These are phyloP conservation scores for Myrica gale DNA, from an alignment of 306 rosid species.

Conservation along the genomic window DNA sequence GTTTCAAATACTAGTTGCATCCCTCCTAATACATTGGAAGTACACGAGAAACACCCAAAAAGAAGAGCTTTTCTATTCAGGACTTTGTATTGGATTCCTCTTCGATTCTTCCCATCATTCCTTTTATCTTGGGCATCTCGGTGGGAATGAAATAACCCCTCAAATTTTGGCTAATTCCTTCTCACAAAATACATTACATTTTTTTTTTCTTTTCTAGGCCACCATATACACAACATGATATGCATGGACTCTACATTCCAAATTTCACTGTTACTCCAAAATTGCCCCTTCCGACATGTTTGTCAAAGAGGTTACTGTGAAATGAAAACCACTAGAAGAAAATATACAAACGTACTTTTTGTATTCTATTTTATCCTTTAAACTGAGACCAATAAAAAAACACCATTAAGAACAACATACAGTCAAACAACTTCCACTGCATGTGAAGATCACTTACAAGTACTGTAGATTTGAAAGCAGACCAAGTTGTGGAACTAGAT, in stretches of 20 bases:
- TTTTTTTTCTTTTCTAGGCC: too few relatives aligned
- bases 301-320: not conserved
- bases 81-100: too few relatives aligned
- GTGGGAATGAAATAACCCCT: not conserved
- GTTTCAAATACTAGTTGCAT: too few relatives aligned
- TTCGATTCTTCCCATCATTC: too few relatives aligned
- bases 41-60: not conserved
- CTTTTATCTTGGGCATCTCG: too few relatives aligned
- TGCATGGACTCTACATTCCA: not conserved
- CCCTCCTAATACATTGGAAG: not conserved
- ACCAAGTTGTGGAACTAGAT: slow-evolving; percentile 74
- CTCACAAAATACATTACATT: not conserved
- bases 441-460: slow-evolving; percentile 59
- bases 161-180: not conserved
- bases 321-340: not conserved
- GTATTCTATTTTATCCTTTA: not conserved
- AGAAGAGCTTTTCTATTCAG: not conserved
- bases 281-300: not conserved
- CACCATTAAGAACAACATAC: slow-evolving; percentile 7
- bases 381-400: not conserved
- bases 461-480: slow-evolving; percentile 71
- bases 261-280: not conserved
- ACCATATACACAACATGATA: not conserved
- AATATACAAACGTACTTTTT: too few relatives aligned
- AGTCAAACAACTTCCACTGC: not conserved